phyloP scores from a whole-genome alignment of 2,329 filamentous ascomycete species.

The Hymenoscyphus albidus region DNA sequence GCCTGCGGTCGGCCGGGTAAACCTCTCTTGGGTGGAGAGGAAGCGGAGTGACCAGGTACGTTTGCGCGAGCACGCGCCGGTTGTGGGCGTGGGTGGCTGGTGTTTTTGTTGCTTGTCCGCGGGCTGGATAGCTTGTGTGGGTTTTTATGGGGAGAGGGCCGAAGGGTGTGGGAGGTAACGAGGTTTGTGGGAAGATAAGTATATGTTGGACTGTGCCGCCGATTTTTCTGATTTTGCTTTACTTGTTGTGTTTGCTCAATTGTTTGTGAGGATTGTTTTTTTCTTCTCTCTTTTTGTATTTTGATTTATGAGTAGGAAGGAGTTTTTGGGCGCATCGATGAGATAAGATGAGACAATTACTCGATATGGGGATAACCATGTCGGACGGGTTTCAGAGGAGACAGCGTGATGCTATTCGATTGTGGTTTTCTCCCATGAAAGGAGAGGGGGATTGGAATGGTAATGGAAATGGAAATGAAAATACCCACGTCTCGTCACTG shows the following conservation, averaged over 20 bases:
- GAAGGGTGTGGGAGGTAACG: no score
- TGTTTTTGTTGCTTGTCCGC: no score
- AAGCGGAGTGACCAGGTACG: no score
- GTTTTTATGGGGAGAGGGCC: no score
- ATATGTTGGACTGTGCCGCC: neutral
- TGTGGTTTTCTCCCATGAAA: conserved; percentile 9
- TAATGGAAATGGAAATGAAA: neutral
- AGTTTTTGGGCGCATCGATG: conserved; percentile 3
- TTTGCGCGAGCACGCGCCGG: no score
- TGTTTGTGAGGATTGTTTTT: neutral
- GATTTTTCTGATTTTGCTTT: neutral
- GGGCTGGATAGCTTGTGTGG: no score
- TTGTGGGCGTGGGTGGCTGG: no score
- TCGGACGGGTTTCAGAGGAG: neutral
- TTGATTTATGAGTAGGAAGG: neutral
- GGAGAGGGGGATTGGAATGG: neutral
- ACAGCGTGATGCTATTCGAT: conserved; percentile 7
- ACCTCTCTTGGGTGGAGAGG: no score
- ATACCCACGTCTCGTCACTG: conserved; percentile 10
- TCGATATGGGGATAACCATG: conserved; percentile 5
- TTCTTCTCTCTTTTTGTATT: neutral
- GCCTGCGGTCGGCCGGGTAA: no score
- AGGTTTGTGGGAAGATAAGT: neutral
- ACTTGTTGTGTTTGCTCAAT: neutral
- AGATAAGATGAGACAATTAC: conserved; percentile 9